Percentiles rank a stretch among this genome's conserved stretches.
These are phyloP conservation scores for Apiospora saccharicola DNA, from an alignment of 2,329 filamentous ascomycete genomes.

Conservation along the genomic window DNA sequence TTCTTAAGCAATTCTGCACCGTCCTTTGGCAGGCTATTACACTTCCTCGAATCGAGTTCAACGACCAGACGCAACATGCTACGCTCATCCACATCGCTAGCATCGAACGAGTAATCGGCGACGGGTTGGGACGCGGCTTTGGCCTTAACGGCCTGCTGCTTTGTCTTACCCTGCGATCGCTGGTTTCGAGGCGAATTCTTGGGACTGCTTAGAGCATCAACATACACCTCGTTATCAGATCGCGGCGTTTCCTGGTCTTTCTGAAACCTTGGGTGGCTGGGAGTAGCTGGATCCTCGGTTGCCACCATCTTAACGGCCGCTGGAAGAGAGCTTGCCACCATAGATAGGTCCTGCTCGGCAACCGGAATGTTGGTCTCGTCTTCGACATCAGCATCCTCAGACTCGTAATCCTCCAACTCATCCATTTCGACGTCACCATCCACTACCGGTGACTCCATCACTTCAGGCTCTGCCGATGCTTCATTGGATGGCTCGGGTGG, in stretches of 20 bases:
- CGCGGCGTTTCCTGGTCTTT: conserved; percentile 11
- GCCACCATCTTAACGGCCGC: not conserved
- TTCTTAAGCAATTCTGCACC: conserved; percentile 42
- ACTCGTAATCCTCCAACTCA: conserved; percentile 1
- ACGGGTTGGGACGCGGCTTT: conserved; percentile 28
- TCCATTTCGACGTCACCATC: conserved; percentile 18
- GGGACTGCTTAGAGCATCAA: conserved; percentile 32
- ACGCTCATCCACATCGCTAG: conserved; percentile 51
- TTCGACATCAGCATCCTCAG: conserved; percentile 25
- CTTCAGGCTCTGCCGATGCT: not conserved
- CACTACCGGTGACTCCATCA: not conserved
- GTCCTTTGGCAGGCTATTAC: conserved; percentile 38
- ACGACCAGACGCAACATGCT: conserved; percentile 57
- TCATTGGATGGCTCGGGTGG: not conserved
- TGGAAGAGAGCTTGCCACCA: not conserved
- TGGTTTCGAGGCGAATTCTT: conserved; percentile 32
- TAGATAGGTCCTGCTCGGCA: not conserved
- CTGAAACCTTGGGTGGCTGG: not conserved
- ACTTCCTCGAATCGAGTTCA: conserved; percentile 55
- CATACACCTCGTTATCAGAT: conserved; percentile 1
- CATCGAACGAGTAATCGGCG: conserved; percentile 41
- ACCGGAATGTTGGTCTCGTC: conserved; percentile 15
- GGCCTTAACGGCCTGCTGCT: conserved; percentile 20
- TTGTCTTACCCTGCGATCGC: conserved; percentile 21
- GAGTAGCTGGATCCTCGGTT: conserved; percentile 8